phyloP scores from a whole-genome alignment of 257 asterid species.

The Nicotiana tomentosiformis region DNA sequence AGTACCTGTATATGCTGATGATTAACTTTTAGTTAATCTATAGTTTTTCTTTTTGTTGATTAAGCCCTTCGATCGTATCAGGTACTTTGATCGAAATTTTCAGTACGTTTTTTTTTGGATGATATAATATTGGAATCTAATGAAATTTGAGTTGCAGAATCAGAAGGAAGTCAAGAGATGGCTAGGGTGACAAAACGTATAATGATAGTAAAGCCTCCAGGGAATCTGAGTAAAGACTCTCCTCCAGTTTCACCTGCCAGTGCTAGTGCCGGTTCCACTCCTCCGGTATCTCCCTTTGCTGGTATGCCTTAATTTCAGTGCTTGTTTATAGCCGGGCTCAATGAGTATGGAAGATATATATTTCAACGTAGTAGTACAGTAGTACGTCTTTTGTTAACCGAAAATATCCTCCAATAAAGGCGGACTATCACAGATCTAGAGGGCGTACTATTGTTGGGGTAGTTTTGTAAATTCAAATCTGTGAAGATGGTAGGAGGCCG shows the following conservation, averaged over 20 bases:
- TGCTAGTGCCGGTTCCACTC: constrained; percentile 42
- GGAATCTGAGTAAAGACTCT: constrained; percentile 46
- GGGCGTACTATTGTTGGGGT: neutral
- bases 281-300: constrained; percentile 91
- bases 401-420: neutral
- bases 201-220: constrained; percentile 76
- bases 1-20: no score
- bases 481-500: neutral
- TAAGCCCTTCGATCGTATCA: no score
- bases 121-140: no score
- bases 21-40: no score
- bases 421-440: constrained; percentile 2
- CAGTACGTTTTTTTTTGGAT: neutral
- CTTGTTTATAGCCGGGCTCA: no score
- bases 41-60: no score
- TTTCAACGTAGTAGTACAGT: no score
- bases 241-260: constrained; percentile 68
- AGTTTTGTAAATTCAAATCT: neutral
- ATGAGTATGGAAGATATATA: no score
- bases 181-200: constrained; percentile 82
- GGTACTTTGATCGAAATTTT: no score
- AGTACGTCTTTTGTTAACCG: neutral
- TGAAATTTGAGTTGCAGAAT: constrained; percentile 19
- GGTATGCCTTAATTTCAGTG: constrained; percentile 31
- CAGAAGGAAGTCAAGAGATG: constrained; percentile 35